Base-by-base conservation (phyloP, 305 asterid species). In the Fraxinus paxiana region DNA sequence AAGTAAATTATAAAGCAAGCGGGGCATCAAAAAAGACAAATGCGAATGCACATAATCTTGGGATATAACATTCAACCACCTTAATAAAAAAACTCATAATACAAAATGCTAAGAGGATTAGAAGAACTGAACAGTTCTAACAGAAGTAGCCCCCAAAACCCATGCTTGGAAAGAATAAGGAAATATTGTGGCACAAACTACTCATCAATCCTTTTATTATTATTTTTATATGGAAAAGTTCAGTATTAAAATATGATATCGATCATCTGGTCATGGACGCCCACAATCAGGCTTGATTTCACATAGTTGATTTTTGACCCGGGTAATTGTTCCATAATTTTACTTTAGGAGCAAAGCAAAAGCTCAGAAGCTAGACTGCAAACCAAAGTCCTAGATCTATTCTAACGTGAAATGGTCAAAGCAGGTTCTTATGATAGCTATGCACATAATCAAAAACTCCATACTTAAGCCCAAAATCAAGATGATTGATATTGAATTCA, bases 341-440 rank as follows among this genome's bases (percentile, higher is more conserved):
- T 38, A 84, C 26, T 65, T 30, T 69, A 63, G 77, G 30, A 83
- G 38, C 17, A 51, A 78, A 46, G 12, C 38, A 79, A 18, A 31
- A 65, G 73, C 86, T 54, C 43, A 30, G 13, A 35, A 59, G 10
- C 63, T 2, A 77, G 20, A 24, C 7, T 46, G 82, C 80, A 43
- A 34, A 78, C 75, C 48, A 22, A 63, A 26, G 70, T 28, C 61
- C 30, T 20, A 77, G 75, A 81, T 78, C 72, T 30, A 30, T 3
- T 30, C 33, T 67, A 35, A 76, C 73, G 43, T 7, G 12, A 8
- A 37, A 37, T 37, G 43, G 30, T 76, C 61, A 76, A 38, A 54
- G 33, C 76, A 77, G 63, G 6, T 84, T 22, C n/a, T 8, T 12
- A 15, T 8, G 20, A 73, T 35, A 54, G 41, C 18, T 78, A 5